Base-by-base conservation (phyloP, 768 basidiomycete species). In the Stropharia rugosoannulata region DNA sequence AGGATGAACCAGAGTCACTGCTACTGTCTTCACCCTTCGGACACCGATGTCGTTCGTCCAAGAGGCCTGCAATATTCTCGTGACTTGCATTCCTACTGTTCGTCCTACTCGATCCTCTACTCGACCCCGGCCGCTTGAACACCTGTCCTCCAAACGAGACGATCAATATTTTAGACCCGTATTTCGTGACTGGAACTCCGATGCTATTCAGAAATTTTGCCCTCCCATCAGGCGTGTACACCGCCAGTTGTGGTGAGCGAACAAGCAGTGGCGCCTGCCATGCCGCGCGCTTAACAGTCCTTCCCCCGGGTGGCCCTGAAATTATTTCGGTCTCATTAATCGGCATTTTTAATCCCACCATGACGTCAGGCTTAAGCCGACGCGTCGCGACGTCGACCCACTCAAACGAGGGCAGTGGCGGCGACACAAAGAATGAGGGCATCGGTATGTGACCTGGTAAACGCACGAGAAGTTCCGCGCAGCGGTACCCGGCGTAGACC, bases 101-200 rank as follows among this genome's bases (percentile, higher is more conserved):
- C 25, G 49, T 59, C 44, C 73, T 67, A 62, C 80, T 81, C 49
- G 75, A 77, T 52, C 37, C 40, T 19, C 39, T n/a, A 16, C 51
- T 51, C 10, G 50, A 42, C 3, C 39, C 51, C 36, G 79, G 80
- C 1, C 58, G 55, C 9, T 57, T 57, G 67, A 92, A 86, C 7
- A 85, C 73, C 62, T 93, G 90, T 0, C 90, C 90, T 13, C 90
- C 90, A 63, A 93, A 93, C 1, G 89, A 91, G 6, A 93, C 87
- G 25, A 92, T 72, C 25, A 92, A 76, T 40, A 93, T 80, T 62
- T 82, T 87, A 2, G 81, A 84, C 55, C 84, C 75, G 36, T 85
- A 81, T 5, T 77, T 66, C 15, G 80, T 61, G 10, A 52, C 48
- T 0, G 89, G 87, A 0, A 93, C 70, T 18, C 87, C 88, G 41